Base-by-base conservation (phyloP, 495 filamentous ascomycete species). In the Talaromyces thailandensis region DNA sequence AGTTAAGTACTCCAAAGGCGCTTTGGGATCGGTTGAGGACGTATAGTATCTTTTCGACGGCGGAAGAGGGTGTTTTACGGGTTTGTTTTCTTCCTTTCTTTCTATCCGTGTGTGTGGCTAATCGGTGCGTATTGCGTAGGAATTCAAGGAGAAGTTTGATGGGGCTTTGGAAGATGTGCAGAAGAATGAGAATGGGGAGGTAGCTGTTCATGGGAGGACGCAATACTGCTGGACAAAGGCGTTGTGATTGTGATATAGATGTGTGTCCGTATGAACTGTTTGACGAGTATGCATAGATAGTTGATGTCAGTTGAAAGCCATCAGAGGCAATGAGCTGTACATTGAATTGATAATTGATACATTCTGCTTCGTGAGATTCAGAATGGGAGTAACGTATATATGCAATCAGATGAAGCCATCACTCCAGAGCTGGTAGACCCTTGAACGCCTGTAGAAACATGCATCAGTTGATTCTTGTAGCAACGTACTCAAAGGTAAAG, bases 41-140 rank as follows among this genome's bases (percentile, higher is more conserved):
- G 12, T 69, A 88, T 28, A 87, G 82, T 56, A 84, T 88, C 59
- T 81, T 88, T 60, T 80, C 81, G 4, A 76, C 82, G 43, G 65
- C 85, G 25, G 66, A 79, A 53, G 81, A 70, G 3, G 73, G 77
- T 61, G 74, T 79, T 40, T 75, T 78, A 60, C 77, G 75, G 64
- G 78, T 81, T 63, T 73, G 73, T 70, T 9, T 35, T 18, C n/a
- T 31, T 3, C 32, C 21, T 28, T 24, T 16, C 6, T 43, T 58
- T 21, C n/a, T n/a, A 6, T 37, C 2, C 3, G 6, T 35, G 16
- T 0, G 11, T 5, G 12, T 35, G 26, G 9, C 18, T 25, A 28
- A 57, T 64, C 65, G 16, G 48, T 45, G n/a, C n/a, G 21, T 60
- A 23, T 23, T 11, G 14, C 23, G 29, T 62, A 77, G 75, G 63